Conservation (phyloP, 1,139 yeast genomes). For the Diutina scorzettiae region DNA sequence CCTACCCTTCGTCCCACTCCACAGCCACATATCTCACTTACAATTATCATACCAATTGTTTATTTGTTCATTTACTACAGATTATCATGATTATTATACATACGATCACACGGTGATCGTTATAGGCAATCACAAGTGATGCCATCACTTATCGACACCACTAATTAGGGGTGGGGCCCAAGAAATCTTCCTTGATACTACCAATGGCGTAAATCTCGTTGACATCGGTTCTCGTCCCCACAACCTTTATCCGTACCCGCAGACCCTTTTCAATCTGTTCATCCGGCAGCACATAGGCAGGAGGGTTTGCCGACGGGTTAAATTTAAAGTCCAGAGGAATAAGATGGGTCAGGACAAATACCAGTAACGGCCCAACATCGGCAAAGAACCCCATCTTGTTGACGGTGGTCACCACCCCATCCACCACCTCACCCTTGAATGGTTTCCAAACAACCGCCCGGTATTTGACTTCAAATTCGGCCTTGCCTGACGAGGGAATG, state of each 20-base stretch:
- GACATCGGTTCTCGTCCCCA: constrained; percentile 96
- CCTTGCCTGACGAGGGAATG: constrained; percentile 82
- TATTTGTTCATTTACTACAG: too few species aligned
- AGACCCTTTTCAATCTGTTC: constrained; percentile 92
- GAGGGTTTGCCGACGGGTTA: constrained; percentile 94
- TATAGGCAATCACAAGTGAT: too few species aligned
- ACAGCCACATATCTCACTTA: too few species aligned
- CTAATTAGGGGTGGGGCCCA: constrained; percentile 34
- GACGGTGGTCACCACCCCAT: constrained; percentile 88
- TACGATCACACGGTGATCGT: too few species aligned
- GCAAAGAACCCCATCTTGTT: constrained; percentile 96
- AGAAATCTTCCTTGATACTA: constrained; percentile 90
- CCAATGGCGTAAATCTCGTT: constrained; percentile 97
- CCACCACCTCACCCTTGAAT: constrained; percentile 96
- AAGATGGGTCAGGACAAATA: constrained; percentile 87
- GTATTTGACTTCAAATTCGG: constrained; percentile 92
- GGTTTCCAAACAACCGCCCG: constrained; percentile 98
- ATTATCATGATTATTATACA: too few species aligned
- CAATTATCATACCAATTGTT: too few species aligned
- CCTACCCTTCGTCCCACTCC: too few species aligned
- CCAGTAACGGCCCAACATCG: constrained; percentile 94
- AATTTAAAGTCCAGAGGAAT: constrained; percentile 91
- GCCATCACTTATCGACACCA: too few species aligned
- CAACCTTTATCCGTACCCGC: constrained; percentile 85
- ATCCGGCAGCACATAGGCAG: constrained; percentile 94